A percentile compares a stretch with the other conserved stretches of the same genome.
phyloP scores from a whole-genome alignment of 768 basidiomycete genomes.

The Pleurotus tuoliensis region DNA sequence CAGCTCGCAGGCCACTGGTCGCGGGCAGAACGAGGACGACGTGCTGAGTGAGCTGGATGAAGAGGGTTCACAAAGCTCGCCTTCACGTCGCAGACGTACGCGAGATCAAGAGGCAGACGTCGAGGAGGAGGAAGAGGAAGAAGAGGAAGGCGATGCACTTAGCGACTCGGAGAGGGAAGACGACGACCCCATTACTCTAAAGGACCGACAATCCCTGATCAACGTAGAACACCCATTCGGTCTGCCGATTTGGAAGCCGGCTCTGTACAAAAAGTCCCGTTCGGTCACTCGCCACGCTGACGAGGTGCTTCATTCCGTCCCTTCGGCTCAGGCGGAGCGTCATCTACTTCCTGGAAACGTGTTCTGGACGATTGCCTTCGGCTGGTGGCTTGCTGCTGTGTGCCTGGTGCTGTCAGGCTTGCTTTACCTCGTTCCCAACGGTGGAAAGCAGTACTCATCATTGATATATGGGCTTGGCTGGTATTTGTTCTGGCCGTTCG shows the following conservation, averaged over 20 bases:
- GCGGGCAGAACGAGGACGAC: slow-evolving; percentile 40
- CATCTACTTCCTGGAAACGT: slow-evolving; percentile 93
- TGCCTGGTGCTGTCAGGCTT: slow-evolving; percentile 67
- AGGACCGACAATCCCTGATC: slow-evolving; percentile 95
- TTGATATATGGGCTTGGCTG: slow-evolving; percentile 90
- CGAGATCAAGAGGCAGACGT: slow-evolving; percentile 37
- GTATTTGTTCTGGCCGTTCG: slow-evolving; percentile 98
- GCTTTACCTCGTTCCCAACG: slow-evolving; percentile 71
- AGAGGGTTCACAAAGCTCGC: slow-evolving; percentile 16
- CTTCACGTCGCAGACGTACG: slow-evolving; percentile 16
- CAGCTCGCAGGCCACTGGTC: slow-evolving; percentile 48
- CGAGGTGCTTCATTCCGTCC: slow-evolving; percentile 86
- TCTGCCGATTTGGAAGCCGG: slow-evolving; percentile 99
- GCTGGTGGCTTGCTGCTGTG: slow-evolving; percentile 84
- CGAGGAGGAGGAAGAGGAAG: slow-evolving; percentile 27
- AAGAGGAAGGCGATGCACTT: slow-evolving; percentile 39
- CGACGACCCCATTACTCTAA: slow-evolving; percentile 88
- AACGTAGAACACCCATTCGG: slow-evolving; percentile 99
- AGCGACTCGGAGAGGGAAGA: slow-evolving; percentile 35
- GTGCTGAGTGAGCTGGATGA: slow-evolving; percentile 54
- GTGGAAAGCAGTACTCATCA: slow-evolving; percentile 80
- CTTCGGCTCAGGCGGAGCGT: slow-evolving; percentile 89
- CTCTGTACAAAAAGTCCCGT: slow-evolving; percentile 95
- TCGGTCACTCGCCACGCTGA: slow-evolving; percentile 97
- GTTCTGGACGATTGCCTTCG: slow-evolving; percentile 86